Conservation (phyloP, 305 asterid species). For the Plantago coronopus region DNA sequence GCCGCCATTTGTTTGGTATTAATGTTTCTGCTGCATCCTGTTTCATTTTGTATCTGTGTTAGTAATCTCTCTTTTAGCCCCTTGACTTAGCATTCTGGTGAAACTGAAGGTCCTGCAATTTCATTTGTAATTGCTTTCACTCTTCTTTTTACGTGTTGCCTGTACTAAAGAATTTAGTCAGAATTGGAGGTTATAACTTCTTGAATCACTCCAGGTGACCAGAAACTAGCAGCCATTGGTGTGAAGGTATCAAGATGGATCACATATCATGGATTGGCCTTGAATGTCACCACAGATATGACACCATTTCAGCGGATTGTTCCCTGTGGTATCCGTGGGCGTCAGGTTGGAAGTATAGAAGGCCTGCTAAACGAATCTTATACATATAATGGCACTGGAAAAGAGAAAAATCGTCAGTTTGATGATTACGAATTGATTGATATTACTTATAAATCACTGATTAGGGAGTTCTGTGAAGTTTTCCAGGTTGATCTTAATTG, state of each 20-base stretch:
- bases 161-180: background rate
- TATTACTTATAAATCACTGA: slow-evolving; percentile 40
- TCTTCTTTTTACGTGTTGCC: background rate
- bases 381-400: slow-evolving; percentile 10
- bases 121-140: background rate
- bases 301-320: slow-evolving; percentile 59
- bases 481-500: slow-evolving; percentile 52
- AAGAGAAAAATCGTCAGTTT: slow-evolving; percentile 18
- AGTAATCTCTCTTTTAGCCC: too few species aligned
- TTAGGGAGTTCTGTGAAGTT: slow-evolving; percentile 59
- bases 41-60: too few species aligned
- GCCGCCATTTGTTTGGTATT: too few species aligned
- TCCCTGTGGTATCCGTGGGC: slow-evolving; percentile 81
- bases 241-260: slow-evolving; percentile 74
- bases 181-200: slow-evolving; percentile 11
- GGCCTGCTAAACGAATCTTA: slow-evolving; percentile 34
- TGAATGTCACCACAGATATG: slow-evolving; percentile 71
- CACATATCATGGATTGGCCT: slow-evolving; percentile 73
- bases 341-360: slow-evolving; percentile 69
- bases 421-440: slow-evolving; percentile 46
- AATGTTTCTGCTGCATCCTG: too few species aligned
- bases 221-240: slow-evolving; percentile 79
- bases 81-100: background rate
- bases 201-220: slow-evolving; percentile 46
- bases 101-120: background rate